Evolutionary conservation across 768 basidiomycete genomes (phyloP).

Genomic region (Suillus brevipes): DNA sequence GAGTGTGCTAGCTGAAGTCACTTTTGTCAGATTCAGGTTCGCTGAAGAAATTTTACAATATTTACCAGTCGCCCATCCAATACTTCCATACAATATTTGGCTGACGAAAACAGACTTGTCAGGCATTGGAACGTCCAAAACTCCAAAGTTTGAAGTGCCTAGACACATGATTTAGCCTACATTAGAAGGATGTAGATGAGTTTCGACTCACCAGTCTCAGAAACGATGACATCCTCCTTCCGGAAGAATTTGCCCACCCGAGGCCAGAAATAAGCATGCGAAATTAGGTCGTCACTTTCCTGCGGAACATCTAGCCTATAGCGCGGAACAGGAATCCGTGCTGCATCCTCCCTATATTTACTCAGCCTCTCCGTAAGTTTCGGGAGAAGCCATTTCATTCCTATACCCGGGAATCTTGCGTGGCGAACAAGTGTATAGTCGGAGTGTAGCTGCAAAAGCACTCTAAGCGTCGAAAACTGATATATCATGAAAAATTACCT

Average conservation of each 20-base stretch:
- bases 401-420: conserved; percentile 62
- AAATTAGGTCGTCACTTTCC: conserved; percentile 56
- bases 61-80: conserved; percentile 84
- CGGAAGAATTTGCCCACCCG: conserved; percentile 71
- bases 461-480: neutral
- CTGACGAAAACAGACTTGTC: conserved; percentile 62
- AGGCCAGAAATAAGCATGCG: conserved; percentile 86
- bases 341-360: conserved; percentile 40
- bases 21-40: neutral
- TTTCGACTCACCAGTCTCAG: conserved; percentile 70
- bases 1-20: conserved; percentile 52
- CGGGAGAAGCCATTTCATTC: conserved; percentile 78
- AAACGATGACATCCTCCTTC: conserved; percentile 72
- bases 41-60: neutral
- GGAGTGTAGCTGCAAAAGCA: conserved; percentile 63
- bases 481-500: conserved; percentile 42
- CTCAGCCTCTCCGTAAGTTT: conserved; percentile 60
- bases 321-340: conserved; percentile 47
- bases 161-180: neutral
- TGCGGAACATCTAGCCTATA: conserved; percentile 44
- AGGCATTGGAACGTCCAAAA: conserved; percentile 79
- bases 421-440: conserved; percentile 66
- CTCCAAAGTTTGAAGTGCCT: conserved; percentile 84
- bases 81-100: conserved; percentile 90
- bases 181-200: neutral